Percentiles rank a stretch among this genome's conserved stretches.
Conservation (phyloP, 2,329 filamentous ascomycete genomes). For the Aspergillus tanneri region DNA sequence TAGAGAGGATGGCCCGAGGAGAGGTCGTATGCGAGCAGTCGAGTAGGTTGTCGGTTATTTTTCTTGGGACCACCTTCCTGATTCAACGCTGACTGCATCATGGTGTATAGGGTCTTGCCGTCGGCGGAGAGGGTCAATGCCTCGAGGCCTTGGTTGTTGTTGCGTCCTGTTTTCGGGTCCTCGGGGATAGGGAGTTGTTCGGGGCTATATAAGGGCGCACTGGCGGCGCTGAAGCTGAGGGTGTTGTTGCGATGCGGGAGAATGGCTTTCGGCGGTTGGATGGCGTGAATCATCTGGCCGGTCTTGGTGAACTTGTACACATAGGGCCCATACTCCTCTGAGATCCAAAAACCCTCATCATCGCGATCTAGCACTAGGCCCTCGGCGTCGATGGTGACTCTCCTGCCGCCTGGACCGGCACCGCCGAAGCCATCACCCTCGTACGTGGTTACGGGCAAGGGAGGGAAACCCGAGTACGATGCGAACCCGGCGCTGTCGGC, state of each 20-base stretch:
- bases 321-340: slow-evolving; percentile 70
- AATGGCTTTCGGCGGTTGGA: slow-evolving; percentile 63
- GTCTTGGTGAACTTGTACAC: slow-evolving; percentile 62
- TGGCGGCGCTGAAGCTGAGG: slow-evolving; percentile 63
- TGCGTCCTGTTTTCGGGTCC: slow-evolving; percentile 61
- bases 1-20: slow-evolving; percentile 47
- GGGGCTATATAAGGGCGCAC: slow-evolving; percentile 60
- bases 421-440: slow-evolving; percentile 67
- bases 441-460: slow-evolving; percentile 63
- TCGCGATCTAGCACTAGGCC: slow-evolving; percentile 60
- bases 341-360: slow-evolving; percentile 65
- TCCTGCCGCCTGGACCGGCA: slow-evolving; percentile 57
- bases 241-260: slow-evolving; percentile 63
- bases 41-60: slow-evolving; percentile 56
- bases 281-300: slow-evolving; percentile 62
- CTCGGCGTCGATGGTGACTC: slow-evolving; percentile 64
- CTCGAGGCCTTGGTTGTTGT: slow-evolving; percentile 76
- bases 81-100: slow-evolving; percentile 65
- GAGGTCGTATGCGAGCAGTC: slow-evolving; percentile 65
- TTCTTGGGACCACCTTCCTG: slow-evolving; percentile 61
- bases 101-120: slow-evolving; percentile 62
- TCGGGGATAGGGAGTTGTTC: slow-evolving; percentile 51
- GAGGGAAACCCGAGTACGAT: slow-evolving; percentile 58
- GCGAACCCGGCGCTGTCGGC: slow-evolving; percentile 55
- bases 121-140: slow-evolving; percentile 63